Percentiles rank a stretch among this genome's conserved stretches.
Evolutionary conservation across 371 early-diverging fungal genomes (phyloP).

Genomic region (Ordospora colligata): DNA sequence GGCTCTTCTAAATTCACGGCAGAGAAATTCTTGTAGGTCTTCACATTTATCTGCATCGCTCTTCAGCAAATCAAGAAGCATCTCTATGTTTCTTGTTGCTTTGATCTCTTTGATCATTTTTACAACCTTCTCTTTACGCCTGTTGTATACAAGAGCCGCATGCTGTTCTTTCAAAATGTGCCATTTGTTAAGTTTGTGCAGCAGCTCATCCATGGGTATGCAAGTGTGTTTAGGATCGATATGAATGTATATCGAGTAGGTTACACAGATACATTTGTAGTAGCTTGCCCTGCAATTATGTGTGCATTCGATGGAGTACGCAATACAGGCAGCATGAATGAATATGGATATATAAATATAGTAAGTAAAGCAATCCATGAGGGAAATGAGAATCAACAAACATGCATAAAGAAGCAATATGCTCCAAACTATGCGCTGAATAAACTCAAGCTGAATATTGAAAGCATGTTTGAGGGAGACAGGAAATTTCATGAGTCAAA

Average conservation of each 20-base stretch:
- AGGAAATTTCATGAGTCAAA: neutral
- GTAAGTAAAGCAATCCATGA: no score
- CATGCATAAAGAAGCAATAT: no score
- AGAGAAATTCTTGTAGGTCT: neutral
- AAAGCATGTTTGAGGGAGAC: neutral
- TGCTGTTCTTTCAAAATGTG: neutral
- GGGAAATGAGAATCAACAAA: no score
- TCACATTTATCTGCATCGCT: neutral
- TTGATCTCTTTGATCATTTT: neutral
- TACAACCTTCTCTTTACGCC: neutral
- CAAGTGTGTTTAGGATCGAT: neutral
- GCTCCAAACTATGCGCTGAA: neutral
- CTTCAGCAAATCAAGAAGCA: neutral
- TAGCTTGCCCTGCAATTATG: no score
- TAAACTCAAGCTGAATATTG: neutral
- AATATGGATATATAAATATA: no score
- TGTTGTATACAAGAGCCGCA: neutral
- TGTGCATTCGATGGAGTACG: no score
- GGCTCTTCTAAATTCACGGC: neutral
- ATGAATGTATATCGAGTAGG: no score
- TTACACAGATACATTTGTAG: no score
- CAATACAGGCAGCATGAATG: no score
- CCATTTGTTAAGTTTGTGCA: conserved; percentile 4
- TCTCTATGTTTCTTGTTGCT: neutral
- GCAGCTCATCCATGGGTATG: neutral